Base-by-base conservation (phyloP, 257 asterid genomes). In the Paraleonurus japonicus region DNA sequence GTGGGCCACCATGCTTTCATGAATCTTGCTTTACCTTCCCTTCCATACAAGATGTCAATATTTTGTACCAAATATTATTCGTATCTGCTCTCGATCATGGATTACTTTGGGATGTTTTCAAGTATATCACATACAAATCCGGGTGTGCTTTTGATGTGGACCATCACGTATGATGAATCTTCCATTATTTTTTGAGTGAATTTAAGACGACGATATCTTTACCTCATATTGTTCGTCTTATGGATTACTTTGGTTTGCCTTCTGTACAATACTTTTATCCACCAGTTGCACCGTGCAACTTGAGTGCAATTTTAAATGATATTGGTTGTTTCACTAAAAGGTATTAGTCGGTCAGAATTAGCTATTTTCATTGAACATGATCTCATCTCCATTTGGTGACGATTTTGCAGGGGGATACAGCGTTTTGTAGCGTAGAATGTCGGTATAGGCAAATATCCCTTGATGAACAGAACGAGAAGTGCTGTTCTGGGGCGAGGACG, bases 341-440 rank as follows among this genome's bases (percentile, higher is more conserved):
- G n/a, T n/a, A n/a, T n/a, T n/a, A n/a, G n/a, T n/a, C n/a, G n/a
- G n/a, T n/a, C n/a, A n/a, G n/a, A n/a, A n/a, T n/a, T n/a, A n/a
- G n/a, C n/a, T n/a, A n/a, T n/a, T n/a, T n/a, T n/a, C n/a, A n/a
- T n/a, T n/a, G n/a, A n/a, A n/a, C n/a, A n/a, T n/a, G n/a, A n/a
- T n/a, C 64, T 53, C 63, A 20, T 39, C 41, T 7, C 69, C 50
- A 28, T 15, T 60, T 69, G 70, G 55, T 64, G 26, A 70, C 62
- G 12, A 65, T 43, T 26, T 55, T 75, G 77, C 87, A 84, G 91
- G 72, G 91, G 62, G 91, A 86, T 47, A 83, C 80, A 66, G 89
- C 91, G n/a, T 86, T 86, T 71, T 86, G 91, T 61, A 84, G 89
- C 30, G 76, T 70, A 35, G 91, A 86, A 69, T 86, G 91, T 57